Conservation (phyloP, 2,329 filamentous ascomycete species). For the Sporothrix schenckii region DNA sequence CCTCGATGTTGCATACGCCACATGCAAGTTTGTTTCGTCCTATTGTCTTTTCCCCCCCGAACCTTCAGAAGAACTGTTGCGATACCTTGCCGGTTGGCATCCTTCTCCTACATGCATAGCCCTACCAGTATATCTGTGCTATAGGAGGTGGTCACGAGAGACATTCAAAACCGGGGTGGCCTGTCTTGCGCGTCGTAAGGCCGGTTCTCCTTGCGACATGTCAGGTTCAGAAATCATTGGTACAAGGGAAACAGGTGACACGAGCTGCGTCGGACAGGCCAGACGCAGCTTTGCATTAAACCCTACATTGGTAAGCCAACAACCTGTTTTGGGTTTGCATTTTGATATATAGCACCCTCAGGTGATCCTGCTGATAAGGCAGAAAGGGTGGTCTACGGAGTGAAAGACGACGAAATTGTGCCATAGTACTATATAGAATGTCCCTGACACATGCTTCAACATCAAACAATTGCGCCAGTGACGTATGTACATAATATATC, state of each 20-base stretch:
- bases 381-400: not conserved
- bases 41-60: no score
- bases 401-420: no score
- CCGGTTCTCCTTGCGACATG: not conserved
- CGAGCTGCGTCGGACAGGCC: no score
- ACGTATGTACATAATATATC: not conserved
- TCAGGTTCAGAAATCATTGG: not conserved
- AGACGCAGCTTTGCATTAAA: not conserved
- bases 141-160: slow-evolving; percentile 20
- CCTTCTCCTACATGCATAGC: slow-evolving; percentile 14
- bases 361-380: slow-evolving; percentile 6
- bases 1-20: not conserved
- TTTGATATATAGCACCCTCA: slow-evolving; percentile 8
- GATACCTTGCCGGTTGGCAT: not conserved
- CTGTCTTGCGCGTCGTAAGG: not conserved
- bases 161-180: slow-evolving; percentile 2
- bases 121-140: not conserved
- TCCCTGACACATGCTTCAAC: not conserved
- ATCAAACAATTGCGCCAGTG: not conserved
- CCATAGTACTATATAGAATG: not conserved
- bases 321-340: not conserved
- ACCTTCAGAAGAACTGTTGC: not conserved
- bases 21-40: not conserved
- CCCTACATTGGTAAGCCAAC: not conserved
- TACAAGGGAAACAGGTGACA: no score